phyloP scores from a whole-genome alignment of 2,329 filamentous ascomycete species.

The Cylindrodendrum hubeiense region DNA sequence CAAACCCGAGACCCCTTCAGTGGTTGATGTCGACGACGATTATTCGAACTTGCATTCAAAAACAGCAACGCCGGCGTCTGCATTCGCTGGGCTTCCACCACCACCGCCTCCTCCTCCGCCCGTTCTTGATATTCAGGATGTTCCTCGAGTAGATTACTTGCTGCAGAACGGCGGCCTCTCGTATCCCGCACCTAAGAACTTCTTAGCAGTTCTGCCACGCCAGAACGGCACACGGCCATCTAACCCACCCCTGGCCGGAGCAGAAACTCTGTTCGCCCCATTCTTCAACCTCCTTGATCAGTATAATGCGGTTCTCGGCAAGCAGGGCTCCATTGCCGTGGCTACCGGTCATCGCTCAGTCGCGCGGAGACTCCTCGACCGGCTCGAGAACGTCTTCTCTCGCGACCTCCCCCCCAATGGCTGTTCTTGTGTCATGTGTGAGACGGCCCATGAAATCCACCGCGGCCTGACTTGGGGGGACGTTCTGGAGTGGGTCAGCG shows the following conservation, averaged over 20 bases:
- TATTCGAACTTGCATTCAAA: conserved; percentile 49
- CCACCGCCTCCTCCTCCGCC: conserved; percentile 79
- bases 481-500: conserved; percentile 92
- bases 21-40: conserved; percentile 53
- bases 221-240: conserved; percentile 69
- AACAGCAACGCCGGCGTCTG: conserved; percentile 54
- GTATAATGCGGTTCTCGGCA: conserved; percentile 83
- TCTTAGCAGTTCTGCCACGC: conserved; percentile 74
- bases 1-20: conserved; percentile 52
- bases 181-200: conserved; percentile 77
- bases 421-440: conserved; percentile 90
- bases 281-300: conserved; percentile 88
- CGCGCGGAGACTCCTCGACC: conserved; percentile 88
- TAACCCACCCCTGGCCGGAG: conserved; percentile 74
- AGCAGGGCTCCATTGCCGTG: conserved; percentile 91
- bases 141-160: conserved; percentile 91
- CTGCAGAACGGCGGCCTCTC: conserved; percentile 88
- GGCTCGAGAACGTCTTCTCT: conserved; percentile 93
- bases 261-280: conserved; percentile 82
- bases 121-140: conserved; percentile 75
- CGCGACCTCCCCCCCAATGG: conserved; percentile 88
- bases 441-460: conserved; percentile 69
- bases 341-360: conserved; percentile 96
- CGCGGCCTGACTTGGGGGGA: conserved; percentile 93
- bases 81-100: conserved; percentile 53